Conservation (phyloP, 495 filamentous ascomycete species). For the Penicillium dipodomyicola region DNA sequence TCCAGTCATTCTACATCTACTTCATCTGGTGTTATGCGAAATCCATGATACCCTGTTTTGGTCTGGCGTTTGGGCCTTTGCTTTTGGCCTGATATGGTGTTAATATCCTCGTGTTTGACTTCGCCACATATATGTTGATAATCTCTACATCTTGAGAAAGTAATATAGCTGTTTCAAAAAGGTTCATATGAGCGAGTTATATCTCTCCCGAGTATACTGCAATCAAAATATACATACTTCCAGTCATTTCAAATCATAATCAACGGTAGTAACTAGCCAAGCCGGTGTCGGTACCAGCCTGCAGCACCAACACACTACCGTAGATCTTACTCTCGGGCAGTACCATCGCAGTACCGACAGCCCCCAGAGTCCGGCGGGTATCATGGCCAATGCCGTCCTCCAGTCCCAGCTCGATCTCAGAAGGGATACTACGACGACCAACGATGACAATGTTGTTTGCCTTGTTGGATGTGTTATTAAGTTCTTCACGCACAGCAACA, state of each 20-base stretch:
- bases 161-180: neutral
- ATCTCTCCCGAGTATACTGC: neutral
- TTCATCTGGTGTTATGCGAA: neutral
- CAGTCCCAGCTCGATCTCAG: conserved; percentile 14
- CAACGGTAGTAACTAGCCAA: conserved; percentile 10
- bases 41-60: neutral
- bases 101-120: neutral
- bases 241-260: too few species aligned
- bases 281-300: conserved; percentile 47
- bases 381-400: conserved; percentile 41
- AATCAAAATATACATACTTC: neutral
- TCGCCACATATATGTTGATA: neutral
- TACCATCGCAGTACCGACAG: conserved; percentile 60
- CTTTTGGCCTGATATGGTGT: neutral
- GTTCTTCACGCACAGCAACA: conserved; percentile 52
- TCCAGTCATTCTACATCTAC: conserved; percentile 7
- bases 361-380: conserved; percentile 62
- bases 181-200: neutral
- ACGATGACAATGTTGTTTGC: conserved; percentile 78
- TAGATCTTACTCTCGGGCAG: conserved; percentile 55
- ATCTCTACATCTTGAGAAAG: neutral
- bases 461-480: conserved; percentile 61
- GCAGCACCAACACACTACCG: conserved; percentile 76
- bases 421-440: conserved; percentile 51
- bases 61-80: neutral